A percentile compares a stretch with the other conserved stretches of the same genome.
These are phyloP conservation scores for Mycocentrospora acerina DNA, from an alignment of 2,329 filamentous ascomycete genomes.

Conservation along the genomic window DNA sequence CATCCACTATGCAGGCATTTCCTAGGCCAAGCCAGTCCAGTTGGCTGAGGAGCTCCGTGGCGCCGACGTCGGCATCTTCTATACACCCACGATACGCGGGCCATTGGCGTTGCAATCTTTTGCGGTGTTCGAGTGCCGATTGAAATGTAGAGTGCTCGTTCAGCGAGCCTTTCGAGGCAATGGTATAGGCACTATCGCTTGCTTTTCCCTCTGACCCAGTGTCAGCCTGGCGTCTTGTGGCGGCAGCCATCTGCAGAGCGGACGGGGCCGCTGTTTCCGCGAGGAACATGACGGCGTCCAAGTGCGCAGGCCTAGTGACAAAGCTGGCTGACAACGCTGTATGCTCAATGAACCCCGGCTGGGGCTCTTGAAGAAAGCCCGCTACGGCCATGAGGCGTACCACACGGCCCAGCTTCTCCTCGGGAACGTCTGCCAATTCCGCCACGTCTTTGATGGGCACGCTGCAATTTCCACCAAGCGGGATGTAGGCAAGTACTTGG, in stretches of 20 bases:
- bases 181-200: background rate
- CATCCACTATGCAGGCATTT: background rate
- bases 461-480: slow-evolving; percentile 18
- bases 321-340: slow-evolving; percentile 44
- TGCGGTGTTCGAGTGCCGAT: slow-evolving; percentile 11
- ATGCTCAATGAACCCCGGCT: slow-evolving; percentile 33
- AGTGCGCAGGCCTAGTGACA: slow-evolving; percentile 31
- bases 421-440: slow-evolving; percentile 43
- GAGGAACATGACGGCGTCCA: slow-evolving; percentile 45
- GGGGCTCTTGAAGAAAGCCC: slow-evolving; percentile 10
- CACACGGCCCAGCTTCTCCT: slow-evolving; percentile 39
- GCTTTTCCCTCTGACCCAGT: background rate
- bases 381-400: slow-evolving; percentile 19
- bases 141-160: slow-evolving; percentile 15
- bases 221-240: slow-evolving; percentile 5
- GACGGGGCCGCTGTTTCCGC: slow-evolving; percentile 36
- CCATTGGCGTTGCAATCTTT: no score
- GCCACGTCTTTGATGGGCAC: slow-evolving; percentile 45
- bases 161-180: slow-evolving; percentile 8
- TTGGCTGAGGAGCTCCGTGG: background rate
- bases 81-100: no score
- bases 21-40: slow-evolving; percentile 3
- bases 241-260: slow-evolving; percentile 33
- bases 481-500: slow-evolving; percentile 50
- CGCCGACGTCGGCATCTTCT: no score